Evolutionary conservation across 164 flowering plant species (phyloP), one percentile per base, ranked within the genome.

Genomic region (Tinospora cordifolia): DNA sequence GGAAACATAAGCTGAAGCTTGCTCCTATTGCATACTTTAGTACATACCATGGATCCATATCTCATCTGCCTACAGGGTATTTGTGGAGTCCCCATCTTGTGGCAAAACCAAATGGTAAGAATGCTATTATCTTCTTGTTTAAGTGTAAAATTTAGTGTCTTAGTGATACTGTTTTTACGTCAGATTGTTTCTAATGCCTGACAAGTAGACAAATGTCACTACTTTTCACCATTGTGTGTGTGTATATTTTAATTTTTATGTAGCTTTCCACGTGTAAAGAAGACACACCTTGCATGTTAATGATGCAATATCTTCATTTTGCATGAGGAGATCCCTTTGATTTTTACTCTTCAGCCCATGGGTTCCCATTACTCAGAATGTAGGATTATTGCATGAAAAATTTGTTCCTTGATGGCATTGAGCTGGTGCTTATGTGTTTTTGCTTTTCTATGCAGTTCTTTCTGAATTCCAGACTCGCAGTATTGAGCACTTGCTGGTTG

Each of bases 71-170:
- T 63, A 90, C 89, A 2, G 97, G 91, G 69, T 94, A 92, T 72
- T 83, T 94, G 95, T 94, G 98, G 98, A 94, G 98, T 77, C 85
- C 96, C 17, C 90, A 85, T 82, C 77, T 94, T 74, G 96, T 94
- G 70, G 87, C 97, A 27, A 94, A 92, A 77, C 98, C 98, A 69
- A 83, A 67, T 63, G 98, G 98, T 94, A 79, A 76, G 81, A 38
- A 59, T 64, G 40, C n/a, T 26, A 24, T 13, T 63, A 15, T 72
- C 62, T 68, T 40, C 39, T 34, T 47, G 4, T 58, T 1, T 14
- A 39, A 38, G 19, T 58, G 41, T 59, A 65, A n/a, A 13, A 34
- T 74, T 63, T 6, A 3, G 2, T 4, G 8, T 25, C 10, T 63
- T 51, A 8, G n/a, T n/a, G n/a, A n/a, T 30, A 30, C 36, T 30